phyloP scores from a whole-genome alignment of 2,329 filamentous ascomycete species.

The Podosphaera fusca region DNA sequence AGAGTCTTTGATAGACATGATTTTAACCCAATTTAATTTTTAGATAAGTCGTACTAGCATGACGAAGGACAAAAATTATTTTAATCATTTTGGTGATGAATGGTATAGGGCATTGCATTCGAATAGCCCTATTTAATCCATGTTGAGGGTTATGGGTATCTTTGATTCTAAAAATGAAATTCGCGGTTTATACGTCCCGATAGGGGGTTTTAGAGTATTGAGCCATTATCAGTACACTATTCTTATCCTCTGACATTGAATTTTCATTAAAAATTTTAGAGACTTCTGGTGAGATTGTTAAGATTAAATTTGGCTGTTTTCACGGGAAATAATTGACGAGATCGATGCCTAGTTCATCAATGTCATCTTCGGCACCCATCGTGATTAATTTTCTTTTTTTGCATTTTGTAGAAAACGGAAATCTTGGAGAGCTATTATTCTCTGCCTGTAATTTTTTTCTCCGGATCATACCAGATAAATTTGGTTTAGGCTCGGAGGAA shows the following conservation, averaged over 20 bases:
- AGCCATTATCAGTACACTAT: background rate
- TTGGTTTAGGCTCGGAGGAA: background rate
- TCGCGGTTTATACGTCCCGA: background rate
- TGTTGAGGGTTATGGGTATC: background rate
- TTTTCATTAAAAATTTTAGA: background rate
- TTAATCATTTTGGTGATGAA: too few species aligned
- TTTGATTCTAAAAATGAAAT: background rate
- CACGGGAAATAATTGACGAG: background rate
- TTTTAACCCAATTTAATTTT: too few species aligned
- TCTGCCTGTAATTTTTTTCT: background rate
- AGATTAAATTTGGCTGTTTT: background rate
- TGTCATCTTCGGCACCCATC: background rate
- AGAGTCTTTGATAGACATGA: too few species aligned
- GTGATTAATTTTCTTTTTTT: background rate
- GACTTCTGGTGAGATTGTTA: background rate
- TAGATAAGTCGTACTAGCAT: too few species aligned
- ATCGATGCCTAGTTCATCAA: background rate
- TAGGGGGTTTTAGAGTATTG: background rate
- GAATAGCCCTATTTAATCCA: background rate
- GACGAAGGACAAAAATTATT: too few species aligned
- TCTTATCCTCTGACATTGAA: background rate
- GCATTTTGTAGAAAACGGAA: background rate
- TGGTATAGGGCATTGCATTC: too few species aligned
- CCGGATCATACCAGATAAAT: background rate
- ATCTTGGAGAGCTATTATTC: background rate